Base-by-base conservation (phyloP, 768 basidiomycete species). In the Boletus rubescentipes region DNA sequence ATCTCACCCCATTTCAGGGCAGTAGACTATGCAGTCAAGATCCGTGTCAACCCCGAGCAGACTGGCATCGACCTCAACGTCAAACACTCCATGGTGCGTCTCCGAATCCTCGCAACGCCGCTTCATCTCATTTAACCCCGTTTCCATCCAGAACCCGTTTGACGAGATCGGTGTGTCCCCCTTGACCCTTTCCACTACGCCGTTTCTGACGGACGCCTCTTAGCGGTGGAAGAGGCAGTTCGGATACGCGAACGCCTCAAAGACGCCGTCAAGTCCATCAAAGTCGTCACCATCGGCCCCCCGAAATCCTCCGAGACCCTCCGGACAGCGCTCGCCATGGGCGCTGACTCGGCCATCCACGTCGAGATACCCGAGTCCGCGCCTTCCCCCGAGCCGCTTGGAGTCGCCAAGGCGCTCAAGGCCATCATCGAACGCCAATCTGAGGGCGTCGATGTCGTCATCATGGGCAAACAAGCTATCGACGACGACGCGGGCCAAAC, bases 11-110 rank as follows among this genome's bases (percentile, higher is more conserved):
- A 18, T 26, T 15, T 51, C 11, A 97, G 92, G 58, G 86, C 91
- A 47, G 89, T 99, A 47, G 97, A 98, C 76, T 99, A 91, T 84
- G 89, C 93, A 4, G 93, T 96, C 73, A 98, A 98, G 80, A 97
- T 99, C 75, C 90, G 96, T 47, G 93, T 99, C 46, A 96, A 96
- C 69, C 83, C 93, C 7, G 86, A 89, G 60, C 93, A 97, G 67
- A 97, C 93, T 34, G 97, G 94, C 14, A 85, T 99, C 38, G 96
- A 99, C 77, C 87, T 91, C 51, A 93, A 89, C 71, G 96, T 97
- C 62, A 99, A 99, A 80, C 97, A 99, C 75, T 95, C 93, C 2
- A 98, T 99, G 95, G 96, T 94, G 60, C 61, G 86, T 63, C 38
- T 8, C 35, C n/a, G n/a, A n/a, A n/a, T n/a, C n/a, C 12, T 35